These are phyloP conservation scores for Chaetomium fimeti DNA, from an alignment of 495 filamentous ascomycete species.

Conservation along the genomic window DNA sequence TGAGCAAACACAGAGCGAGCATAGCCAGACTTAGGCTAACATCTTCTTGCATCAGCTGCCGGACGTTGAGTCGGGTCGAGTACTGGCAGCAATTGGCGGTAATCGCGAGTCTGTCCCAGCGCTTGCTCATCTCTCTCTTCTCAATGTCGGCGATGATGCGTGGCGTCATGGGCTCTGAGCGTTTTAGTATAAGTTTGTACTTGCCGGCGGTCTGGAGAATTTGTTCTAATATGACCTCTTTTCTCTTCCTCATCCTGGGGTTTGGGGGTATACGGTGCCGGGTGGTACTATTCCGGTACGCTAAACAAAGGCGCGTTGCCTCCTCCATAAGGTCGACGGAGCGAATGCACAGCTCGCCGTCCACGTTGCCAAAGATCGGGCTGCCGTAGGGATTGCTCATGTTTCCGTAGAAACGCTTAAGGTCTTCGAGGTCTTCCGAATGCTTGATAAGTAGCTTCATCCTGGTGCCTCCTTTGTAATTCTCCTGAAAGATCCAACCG, in stretches of 20 bases:
- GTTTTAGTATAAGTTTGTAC: too few relatives aligned
- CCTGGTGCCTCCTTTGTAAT: slow-evolving; percentile 21
- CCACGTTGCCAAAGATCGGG: slow-evolving; percentile 28
- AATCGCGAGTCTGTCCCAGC: too few relatives aligned
- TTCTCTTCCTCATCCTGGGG: too few relatives aligned
- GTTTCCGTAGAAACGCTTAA: slow-evolving; percentile 5
- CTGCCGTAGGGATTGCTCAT: slow-evolving; percentile 1
- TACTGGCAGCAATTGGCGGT: slow-evolving; percentile 22
- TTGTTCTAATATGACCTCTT: too few relatives aligned
- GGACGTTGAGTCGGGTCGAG: slow-evolving; percentile 31
- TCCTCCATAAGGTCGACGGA: slow-evolving; percentile 30
- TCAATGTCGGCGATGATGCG: too few relatives aligned
- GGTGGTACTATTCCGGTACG: slow-evolving; percentile 29
- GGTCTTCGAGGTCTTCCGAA: neutral
- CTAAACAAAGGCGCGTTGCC: slow-evolving; percentile 34
- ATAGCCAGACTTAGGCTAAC: slow-evolving; percentile 36
- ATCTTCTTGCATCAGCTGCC: slow-evolving; percentile 25
- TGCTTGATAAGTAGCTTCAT: slow-evolving; percentile 30
- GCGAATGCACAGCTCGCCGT: slow-evolving; percentile 37
- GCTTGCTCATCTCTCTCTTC: too few relatives aligned
- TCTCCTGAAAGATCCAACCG: slow-evolving; percentile 35
- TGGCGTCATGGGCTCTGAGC: too few relatives aligned
- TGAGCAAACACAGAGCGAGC: slow-evolving; percentile 36
- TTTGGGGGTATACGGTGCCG: slow-evolving; percentile 32
- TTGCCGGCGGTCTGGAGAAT: too few relatives aligned